Evolutionary conservation across 768 basidiomycete genomes (phyloP).

Genomic region (Megacollybia marginata): DNA sequence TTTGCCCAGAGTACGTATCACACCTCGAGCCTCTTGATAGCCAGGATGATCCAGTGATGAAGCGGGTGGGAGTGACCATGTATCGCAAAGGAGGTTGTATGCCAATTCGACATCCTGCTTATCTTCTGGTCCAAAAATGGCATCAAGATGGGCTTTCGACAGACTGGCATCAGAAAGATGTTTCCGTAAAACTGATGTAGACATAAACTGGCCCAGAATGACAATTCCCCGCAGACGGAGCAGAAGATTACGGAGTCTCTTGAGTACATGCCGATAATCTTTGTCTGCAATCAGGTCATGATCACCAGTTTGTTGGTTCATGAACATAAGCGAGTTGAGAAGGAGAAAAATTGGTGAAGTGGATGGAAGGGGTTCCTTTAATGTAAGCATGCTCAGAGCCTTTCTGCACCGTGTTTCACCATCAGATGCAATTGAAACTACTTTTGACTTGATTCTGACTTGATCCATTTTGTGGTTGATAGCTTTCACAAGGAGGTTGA

Average conservation of each 20-base stretch:
- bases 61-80: no score
- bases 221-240: constrained; percentile 4
- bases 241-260: constrained; percentile 8
- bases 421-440: constrained; percentile 16
- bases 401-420: constrained; percentile 15
- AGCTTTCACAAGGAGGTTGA: constrained; percentile 9
- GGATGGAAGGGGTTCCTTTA: not conserved
- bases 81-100: no score
- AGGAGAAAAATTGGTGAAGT: constrained; percentile 8
- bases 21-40: no score
- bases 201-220: constrained; percentile 5
- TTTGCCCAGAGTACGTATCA: no score
- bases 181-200: constrained; percentile 2
- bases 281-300: constrained; percentile 11
- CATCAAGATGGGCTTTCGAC: no score
- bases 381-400: constrained; percentile 14
- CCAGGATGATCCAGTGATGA: no score
- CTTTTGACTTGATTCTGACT: not conserved
- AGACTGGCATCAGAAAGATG: no score
- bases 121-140: no score
- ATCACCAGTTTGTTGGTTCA: constrained; percentile 3
- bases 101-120: no score
- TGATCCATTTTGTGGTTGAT: not conserved
- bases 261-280: constrained; percentile 10
- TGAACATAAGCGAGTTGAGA: constrained; percentile 10